Conservation (phyloP, 306 rosid genomes). For the Malus sylvestris region DNA sequence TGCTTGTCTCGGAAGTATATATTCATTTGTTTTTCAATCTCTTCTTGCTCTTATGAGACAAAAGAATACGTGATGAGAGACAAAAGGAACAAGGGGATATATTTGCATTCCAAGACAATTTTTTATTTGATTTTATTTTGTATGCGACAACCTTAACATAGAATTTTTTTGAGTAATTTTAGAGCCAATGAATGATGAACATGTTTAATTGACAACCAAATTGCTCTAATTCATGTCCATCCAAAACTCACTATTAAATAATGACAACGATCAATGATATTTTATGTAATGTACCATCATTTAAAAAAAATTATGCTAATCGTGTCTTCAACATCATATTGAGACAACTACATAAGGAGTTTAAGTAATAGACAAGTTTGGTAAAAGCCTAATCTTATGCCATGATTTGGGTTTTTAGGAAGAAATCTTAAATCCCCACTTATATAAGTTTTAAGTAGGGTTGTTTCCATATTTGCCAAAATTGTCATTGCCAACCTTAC, state of each 20-base stretch:
- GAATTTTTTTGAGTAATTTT: background rate
- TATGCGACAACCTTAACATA: background rate
- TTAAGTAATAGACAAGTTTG: conserved; percentile 3
- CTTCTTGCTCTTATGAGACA: too few relatives aligned
- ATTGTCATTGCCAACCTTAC: background rate
- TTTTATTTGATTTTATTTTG: too few relatives aligned
- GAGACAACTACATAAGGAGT: conserved; percentile 2
- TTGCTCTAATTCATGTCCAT: background rate
- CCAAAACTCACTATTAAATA: background rate
- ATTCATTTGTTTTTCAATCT: too few relatives aligned
- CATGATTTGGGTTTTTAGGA: background rate
- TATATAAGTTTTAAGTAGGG: background rate
- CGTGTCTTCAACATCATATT: background rate
- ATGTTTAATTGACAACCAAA: background rate
- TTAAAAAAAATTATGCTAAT: background rate
- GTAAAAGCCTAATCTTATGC: conserved; percentile 4
- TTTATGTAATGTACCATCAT: background rate
- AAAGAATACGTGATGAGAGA: too few relatives aligned
- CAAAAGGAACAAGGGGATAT: too few relatives aligned
- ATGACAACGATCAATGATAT: background rate
- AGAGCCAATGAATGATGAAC: background rate
- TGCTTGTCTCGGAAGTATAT: background rate
- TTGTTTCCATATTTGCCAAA: background rate
- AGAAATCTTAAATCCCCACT: background rate
- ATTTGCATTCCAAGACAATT: too few relatives aligned